phyloP scores from a whole-genome alignment of 495 filamentous ascomycete species.

The Aspergillus affinis region DNA sequence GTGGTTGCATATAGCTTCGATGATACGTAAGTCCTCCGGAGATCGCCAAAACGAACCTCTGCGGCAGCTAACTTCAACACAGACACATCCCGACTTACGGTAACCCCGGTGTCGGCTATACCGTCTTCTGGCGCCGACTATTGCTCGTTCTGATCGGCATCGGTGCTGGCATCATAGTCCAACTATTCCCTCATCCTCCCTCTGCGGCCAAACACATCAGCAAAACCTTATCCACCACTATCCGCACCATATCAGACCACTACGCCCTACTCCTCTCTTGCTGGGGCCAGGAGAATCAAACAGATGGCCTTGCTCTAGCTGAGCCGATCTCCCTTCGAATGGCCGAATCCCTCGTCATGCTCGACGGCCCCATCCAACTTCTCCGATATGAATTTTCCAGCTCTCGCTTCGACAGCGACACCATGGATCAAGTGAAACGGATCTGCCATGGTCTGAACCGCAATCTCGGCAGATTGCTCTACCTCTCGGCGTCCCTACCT shows the following conservation, averaged over 20 bases:
- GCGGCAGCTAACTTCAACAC: not conserved
- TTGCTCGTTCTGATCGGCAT: constrained; percentile 43
- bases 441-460: constrained; percentile 41
- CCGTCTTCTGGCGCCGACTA: constrained; percentile 46
- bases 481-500: constrained; percentile 35
- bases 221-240: constrained; percentile 37
- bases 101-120: constrained; percentile 43
- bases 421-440: constrained; percentile 31
- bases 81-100: constrained; percentile 41
- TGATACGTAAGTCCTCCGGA: constrained; percentile 28
- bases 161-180: constrained; percentile 37
- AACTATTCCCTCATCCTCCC: constrained; percentile 44
- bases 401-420: constrained; percentile 40
- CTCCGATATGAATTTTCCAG: constrained; percentile 43
- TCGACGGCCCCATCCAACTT: constrained; percentile 34
- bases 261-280: constrained; percentile 46
- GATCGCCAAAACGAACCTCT: not conserved
- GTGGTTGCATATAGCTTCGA: constrained; percentile 41
- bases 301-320: constrained; percentile 28
- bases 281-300: constrained; percentile 25
- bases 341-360: constrained; percentile 28
- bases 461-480: constrained; percentile 34
- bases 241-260: constrained; percentile 42
- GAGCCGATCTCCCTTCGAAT: constrained; percentile 38
- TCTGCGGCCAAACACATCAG: constrained; percentile 43